These are phyloP conservation scores for Eucalyptus dawsonii DNA, from an alignment of 345 rosid genomes.

Conservation along the genomic window DNA sequence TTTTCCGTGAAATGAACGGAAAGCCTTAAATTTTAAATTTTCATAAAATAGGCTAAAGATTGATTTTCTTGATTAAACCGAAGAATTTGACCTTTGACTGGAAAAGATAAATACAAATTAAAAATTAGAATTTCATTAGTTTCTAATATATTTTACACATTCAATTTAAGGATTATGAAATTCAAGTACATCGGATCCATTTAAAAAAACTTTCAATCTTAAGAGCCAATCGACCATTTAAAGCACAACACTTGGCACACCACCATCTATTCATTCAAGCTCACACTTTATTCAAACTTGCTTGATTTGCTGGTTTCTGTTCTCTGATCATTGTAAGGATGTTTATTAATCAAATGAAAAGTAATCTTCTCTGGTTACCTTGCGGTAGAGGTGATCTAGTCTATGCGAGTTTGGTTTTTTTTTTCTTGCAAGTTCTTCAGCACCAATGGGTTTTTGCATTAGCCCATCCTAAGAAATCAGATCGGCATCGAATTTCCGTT, in stretches of 20 bases:
- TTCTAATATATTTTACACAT: neutral
- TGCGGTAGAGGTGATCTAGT: neutral
- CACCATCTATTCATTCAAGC: too few relatives aligned
- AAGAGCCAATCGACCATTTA: neutral
- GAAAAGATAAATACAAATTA: too few relatives aligned
- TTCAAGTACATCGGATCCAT: rapidly evolving
- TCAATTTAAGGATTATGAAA: rapidly evolving
- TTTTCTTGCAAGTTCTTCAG: neutral
- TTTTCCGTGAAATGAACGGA: too few relatives aligned
- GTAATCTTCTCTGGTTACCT: neutral
- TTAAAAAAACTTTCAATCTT: neutral
- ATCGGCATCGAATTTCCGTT: neutral
- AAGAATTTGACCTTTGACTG: neutral
- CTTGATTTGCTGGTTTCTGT: neutral
- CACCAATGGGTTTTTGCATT: neutral
- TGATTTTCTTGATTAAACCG: neutral
- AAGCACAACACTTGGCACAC: neutral
- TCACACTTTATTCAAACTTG: too few relatives aligned
- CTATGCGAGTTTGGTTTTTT: neutral
- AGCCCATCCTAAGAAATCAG: neutral
- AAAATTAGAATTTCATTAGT: neutral
- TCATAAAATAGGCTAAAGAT: neutral
- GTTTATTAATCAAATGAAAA: neutral
- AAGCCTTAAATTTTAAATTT: neutral
- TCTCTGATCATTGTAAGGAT: neutral